Percentiles rank a stretch among this genome's conserved stretches.
phyloP scores from a whole-genome alignment of 73 alveolate species.

The Paramecium caudatum region DNA sequence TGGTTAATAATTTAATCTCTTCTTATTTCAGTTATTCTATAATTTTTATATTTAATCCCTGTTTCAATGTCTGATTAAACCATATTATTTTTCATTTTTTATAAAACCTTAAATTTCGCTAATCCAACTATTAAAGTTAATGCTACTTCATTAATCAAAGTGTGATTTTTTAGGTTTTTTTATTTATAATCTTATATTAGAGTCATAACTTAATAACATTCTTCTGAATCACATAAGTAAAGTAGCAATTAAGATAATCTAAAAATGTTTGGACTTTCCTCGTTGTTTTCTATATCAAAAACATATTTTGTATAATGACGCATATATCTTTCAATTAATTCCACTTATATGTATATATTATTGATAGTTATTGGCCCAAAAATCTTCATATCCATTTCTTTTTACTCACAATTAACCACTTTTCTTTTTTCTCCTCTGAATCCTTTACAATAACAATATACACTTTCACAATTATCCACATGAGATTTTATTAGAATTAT shows the following conservation, averaged over 20 bases:
- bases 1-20: conserved; percentile 25
- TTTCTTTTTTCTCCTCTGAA: conserved; percentile 68
- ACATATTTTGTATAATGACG: conserved; percentile 17
- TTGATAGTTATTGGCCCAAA: not conserved
- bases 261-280: not conserved
- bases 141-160: conserved; percentile 12
- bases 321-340: conserved; percentile 44
- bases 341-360: not conserved
- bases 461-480: conserved; percentile 21
- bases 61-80: conserved; percentile 5
- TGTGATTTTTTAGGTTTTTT: conserved; percentile 4
- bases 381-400: not conserved
- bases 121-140: not conserved
- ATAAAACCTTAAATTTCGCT: conserved; percentile 21
- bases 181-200: conserved; percentile 22
- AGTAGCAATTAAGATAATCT: not conserved
- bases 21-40: conserved; percentile 66
- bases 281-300: conserved; percentile 56
- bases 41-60: conserved; percentile 32
- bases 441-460: conserved; percentile 67
- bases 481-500: conserved; percentile 39
- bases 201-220: conserved; percentile 40
- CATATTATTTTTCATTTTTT: conserved; percentile 1
- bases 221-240: conserved; percentile 52
- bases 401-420: not conserved